These are phyloP conservation scores for Parsonsia alboflavescens DNA, from an alignment of 257 asterid species.

Conservation along the genomic window DNA sequence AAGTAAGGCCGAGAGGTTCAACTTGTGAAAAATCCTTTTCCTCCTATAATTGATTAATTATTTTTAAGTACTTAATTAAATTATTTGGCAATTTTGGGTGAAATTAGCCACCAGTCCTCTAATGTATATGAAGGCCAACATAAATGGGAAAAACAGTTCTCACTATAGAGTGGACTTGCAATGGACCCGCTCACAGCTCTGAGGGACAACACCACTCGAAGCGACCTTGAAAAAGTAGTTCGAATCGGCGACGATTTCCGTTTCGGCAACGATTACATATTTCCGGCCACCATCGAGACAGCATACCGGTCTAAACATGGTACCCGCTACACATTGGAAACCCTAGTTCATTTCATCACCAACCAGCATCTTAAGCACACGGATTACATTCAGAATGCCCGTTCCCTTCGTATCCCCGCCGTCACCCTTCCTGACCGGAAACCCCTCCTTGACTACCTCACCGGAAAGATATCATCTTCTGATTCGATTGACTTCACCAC, in stretches of 20 bases:
- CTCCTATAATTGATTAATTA: too few species aligned
- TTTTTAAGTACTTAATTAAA: too few species aligned
- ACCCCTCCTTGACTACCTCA: slow-evolving; percentile 78
- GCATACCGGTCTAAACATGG: slow-evolving; percentile 80
- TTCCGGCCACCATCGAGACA: slow-evolving; percentile 79
- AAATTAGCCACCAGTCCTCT: slow-evolving; percentile 38
- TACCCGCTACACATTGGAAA: slow-evolving; percentile 83
- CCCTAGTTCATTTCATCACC: slow-evolving; percentile 86
- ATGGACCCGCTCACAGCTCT: slow-evolving; percentile 92
- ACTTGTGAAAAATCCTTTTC: too few species aligned
- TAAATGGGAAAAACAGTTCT: slow-evolving; percentile 16
- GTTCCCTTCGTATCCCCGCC: slow-evolving; percentile 59
- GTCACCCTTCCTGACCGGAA: slow-evolving; percentile 90
- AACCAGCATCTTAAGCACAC: slow-evolving; percentile 78
- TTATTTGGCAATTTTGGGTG: slow-evolving; percentile 45
- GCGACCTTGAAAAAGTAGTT: slow-evolving; percentile 53
- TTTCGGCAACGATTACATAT: slow-evolving; percentile 74
- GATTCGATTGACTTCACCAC: slow-evolving; percentile 50
- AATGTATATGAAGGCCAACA: slow-evolving; percentile 45
- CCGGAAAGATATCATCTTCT: slow-evolving; percentile 68
- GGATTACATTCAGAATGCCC: slow-evolving; percentile 78
- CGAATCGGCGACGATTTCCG: slow-evolving; percentile 70
- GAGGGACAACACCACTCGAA: slow-evolving; percentile 77
- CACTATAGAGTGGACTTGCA: not conserved
- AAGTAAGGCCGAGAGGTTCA: too few species aligned